Evolutionary conservation across 75 land plant species (phyloP).

Genomic region (Cunninghamia lanceolata): DNA sequence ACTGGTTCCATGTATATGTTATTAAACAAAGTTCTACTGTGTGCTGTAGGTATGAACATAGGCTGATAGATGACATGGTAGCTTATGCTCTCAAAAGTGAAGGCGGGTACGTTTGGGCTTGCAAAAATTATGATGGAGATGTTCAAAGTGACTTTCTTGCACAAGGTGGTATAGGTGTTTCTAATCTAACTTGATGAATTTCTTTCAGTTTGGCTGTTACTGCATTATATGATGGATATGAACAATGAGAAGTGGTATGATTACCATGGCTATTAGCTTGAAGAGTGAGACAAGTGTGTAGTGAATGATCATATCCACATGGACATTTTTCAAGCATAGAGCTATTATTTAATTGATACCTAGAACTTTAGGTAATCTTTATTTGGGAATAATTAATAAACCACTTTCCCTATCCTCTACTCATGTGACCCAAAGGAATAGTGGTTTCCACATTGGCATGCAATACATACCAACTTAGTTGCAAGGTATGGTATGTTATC

Average conservation of each 20-base stretch:
- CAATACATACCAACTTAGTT: background rate
- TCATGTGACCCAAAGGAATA: background rate
- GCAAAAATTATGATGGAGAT: conserved; percentile 95
- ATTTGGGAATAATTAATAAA: background rate
- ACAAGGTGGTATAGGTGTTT: conserved; percentile 47
- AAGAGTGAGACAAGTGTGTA: background rate
- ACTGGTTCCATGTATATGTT: background rate
- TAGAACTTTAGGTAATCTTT: background rate
- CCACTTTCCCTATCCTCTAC: background rate
- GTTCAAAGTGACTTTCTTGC: conserved; percentile 95
- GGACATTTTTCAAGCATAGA: background rate
- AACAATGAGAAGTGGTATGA: background rate
- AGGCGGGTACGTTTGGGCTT: conserved; percentile 94
- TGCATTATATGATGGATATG: background rate
- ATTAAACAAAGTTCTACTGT: background rate
- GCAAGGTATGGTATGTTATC: background rate
- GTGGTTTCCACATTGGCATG: background rate
- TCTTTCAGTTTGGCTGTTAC: background rate
- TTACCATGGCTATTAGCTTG: background rate
- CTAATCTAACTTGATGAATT: background rate
- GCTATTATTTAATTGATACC: background rate
- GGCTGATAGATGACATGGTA: conserved; percentile 94
- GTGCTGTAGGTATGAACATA: conserved; percentile 74
- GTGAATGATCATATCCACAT: background rate
- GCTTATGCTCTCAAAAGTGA: conserved; percentile 87